These are phyloP conservation scores for Crithidia thermophila DNA, from an alignment of 208 protist species.

Conservation along the genomic window DNA sequence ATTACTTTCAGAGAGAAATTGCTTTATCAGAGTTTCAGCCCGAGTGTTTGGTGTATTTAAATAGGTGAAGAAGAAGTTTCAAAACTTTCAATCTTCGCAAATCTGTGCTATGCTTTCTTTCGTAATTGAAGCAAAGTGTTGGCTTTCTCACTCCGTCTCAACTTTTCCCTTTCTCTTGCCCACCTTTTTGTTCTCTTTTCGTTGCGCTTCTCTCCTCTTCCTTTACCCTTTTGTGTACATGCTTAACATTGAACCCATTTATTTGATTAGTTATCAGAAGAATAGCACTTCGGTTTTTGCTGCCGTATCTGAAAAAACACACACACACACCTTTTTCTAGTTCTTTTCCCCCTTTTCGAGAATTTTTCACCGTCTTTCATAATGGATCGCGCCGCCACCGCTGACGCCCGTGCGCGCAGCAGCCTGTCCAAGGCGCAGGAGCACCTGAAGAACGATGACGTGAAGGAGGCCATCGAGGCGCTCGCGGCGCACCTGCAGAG, in stretches of 20 bases:
- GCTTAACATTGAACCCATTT: no score
- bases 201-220: neutral
- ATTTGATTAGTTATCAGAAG: no score
- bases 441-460: constrained; percentile 44
- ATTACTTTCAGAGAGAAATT: no score
- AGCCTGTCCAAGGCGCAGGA: constrained; percentile 60
- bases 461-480: constrained; percentile 55
- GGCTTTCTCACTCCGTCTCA: neutral
- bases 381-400: constrained; percentile 30
- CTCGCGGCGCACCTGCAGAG: constrained; percentile 38
- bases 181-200: constrained; percentile 3
- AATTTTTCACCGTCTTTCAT: no score
- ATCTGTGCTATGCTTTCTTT: neutral
- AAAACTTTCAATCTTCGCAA: no score
- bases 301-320: no score
- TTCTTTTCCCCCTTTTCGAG: neutral
- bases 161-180: neutral
- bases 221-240: no score
- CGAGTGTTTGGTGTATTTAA: no score
- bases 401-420: constrained; percentile 48
- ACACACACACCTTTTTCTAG: neutral
- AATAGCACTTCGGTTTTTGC: no score
- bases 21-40: no score
- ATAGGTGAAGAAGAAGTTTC: no score
- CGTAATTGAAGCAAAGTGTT: no score